Conservation (phyloP, 2,329 filamentous ascomycete genomes). For the Aspergillus viridinutans region DNA sequence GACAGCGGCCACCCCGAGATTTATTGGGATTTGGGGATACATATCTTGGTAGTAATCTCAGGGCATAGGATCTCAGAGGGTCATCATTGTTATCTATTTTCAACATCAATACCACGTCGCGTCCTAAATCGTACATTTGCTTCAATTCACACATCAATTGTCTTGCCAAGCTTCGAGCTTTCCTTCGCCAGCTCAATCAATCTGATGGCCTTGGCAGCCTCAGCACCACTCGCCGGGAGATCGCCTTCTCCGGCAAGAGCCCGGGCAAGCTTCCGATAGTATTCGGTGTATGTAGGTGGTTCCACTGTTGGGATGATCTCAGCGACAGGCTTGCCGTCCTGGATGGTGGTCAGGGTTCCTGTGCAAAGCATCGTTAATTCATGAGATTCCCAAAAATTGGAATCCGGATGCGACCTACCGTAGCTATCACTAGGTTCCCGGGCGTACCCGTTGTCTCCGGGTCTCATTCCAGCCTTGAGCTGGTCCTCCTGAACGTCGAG, state of each 20-base stretch:
- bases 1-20: not conserved
- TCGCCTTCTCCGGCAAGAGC: constrained; percentile 51
- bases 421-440: constrained; percentile 56
- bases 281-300: constrained; percentile 64
- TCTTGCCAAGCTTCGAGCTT: constrained; percentile 51
- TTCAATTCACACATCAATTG: constrained; percentile 33
- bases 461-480: constrained; percentile 60
- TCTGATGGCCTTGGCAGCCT: constrained; percentile 51
- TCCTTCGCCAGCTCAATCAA: constrained; percentile 54
- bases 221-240: constrained; percentile 52
- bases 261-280: constrained; percentile 56
- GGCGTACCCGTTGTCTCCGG: constrained; percentile 61
- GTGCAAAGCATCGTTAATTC: not conserved
- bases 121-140: not conserved
- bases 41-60: not conserved
- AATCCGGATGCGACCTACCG: constrained; percentile 38
- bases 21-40: too few relatives aligned
- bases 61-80: not conserved
- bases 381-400: not conserved
- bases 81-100: not conserved
- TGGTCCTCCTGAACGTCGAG: constrained; percentile 75
- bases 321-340: constrained; percentile 50
- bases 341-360: constrained; percentile 51
- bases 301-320: constrained; percentile 55
- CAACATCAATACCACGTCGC: not conserved